Percentiles rank a stretch among this genome's conserved stretches.
phyloP scores from a whole-genome alignment of 139 green algal species.

The Bryopsis sp. region DNA sequence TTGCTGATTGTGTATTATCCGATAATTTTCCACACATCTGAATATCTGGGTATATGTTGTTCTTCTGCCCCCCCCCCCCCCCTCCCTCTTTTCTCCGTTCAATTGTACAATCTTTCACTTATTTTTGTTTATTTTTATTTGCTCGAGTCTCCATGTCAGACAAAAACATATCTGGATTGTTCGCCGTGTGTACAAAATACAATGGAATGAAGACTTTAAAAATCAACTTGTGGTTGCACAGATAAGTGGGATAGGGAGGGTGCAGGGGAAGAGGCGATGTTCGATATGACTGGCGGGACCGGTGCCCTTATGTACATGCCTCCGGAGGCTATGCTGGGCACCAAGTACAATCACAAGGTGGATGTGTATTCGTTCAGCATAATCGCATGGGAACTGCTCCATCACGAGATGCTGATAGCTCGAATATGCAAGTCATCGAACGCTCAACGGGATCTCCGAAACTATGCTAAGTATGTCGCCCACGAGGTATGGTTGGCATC shows the following conservation, averaged over 20 bases:
- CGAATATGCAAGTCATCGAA: background rate
- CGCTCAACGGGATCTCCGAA: background rate
- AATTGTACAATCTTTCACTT: no score
- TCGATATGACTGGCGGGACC: slow-evolving; percentile 15
- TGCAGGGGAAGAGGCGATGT: background rate
- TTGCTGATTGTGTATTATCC: background rate
- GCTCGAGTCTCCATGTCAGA: background rate
- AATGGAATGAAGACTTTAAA: background rate
- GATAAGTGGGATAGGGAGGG: slow-evolving; percentile 15
- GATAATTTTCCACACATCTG: background rate
- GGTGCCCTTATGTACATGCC: slow-evolving; percentile 16
- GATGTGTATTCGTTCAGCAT: slow-evolving; percentile 14
- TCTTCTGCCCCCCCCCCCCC: no score
- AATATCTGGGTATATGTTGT: background rate
- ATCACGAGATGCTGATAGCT: slow-evolving; percentile 15
- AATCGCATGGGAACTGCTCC: slow-evolving; percentile 7
- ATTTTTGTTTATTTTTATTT: background rate
- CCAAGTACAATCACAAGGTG: slow-evolving; percentile 10
- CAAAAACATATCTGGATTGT: background rate
- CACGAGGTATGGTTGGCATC: slow-evolving; percentile 5
- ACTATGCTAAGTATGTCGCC: slow-evolving; percentile 16
- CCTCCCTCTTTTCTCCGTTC: no score
- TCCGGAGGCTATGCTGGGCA: background rate
- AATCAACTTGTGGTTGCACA: background rate
- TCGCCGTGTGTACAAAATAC: background rate